Evolutionary conservation across 2,329 filamentous ascomycete species (phyloP), one percentile per base, ranked within the genome.

Genomic region (Aspergillus neotritici): DNA sequence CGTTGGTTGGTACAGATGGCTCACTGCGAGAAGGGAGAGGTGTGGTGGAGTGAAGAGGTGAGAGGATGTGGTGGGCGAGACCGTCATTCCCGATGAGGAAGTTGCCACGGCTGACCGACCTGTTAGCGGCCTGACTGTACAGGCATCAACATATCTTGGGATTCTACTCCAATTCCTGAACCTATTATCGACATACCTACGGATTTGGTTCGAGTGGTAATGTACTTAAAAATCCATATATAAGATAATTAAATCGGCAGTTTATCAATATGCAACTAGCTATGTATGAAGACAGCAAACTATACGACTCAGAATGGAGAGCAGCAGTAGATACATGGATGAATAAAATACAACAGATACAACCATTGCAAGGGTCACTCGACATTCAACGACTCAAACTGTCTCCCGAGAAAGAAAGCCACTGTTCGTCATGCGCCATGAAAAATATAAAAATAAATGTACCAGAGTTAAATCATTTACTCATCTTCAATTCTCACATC

Each of bases 381-480:
- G 6, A 25, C 21, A 25, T 25, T 25, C 7, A 9, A 25, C 21
- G 21, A 25, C 21, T 25, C 21, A 25, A 25, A 25, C 7, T 25
- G 21, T 25, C 21, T 25, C 21, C 21, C 21, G 21, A 25, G 5
- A n/a, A n/a, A n/a, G n/a, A n/a, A 25, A 25, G 31, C 31, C 35
- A 34, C 14, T 35, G 41, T 46, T 42, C 40, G 21, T 43, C 52
- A 53, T 47, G 47, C 52, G 46, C 43, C 44, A 52, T 47, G 43
- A 25, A 38, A 34, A 34, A 47, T 51, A 51, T 50, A 45, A 45
- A 53, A 51, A 48, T n/a, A 9, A 25, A 25, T 25, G 21, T 50
- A 53, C 47, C 50, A 50, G 47, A 52, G 46, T 47, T 41, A 40
- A 51, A 52, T 53, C 43, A 52, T 55, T 44, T 50, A 48, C 46